phyloP scores from a whole-genome alignment of 345 rosid genomes.

The Populus deltoides region DNA sequence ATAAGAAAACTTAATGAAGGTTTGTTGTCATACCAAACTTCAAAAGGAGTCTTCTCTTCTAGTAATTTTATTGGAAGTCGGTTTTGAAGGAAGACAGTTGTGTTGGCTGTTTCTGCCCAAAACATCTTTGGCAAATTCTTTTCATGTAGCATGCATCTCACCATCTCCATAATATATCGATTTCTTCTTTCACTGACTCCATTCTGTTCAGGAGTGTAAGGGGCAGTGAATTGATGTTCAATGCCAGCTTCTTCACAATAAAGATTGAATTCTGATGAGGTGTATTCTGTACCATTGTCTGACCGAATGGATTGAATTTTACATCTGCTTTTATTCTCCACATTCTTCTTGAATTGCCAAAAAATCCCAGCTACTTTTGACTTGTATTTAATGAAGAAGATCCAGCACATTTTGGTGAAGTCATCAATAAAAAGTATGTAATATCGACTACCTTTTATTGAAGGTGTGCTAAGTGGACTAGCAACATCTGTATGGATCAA shows the following conservation, averaged over 20 bases:
- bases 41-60: background rate
- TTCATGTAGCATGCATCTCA: background rate
- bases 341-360: background rate
- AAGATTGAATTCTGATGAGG: background rate
- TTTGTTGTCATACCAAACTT: background rate
- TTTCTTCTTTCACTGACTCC: background rate
- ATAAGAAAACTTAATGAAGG: background rate
- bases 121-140: background rate
- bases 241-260: conserved; percentile 1
- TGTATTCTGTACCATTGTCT: conserved; percentile 11
- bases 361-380: too few species aligned
- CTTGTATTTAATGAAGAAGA: too few species aligned
- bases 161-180: background rate
- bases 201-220: conserved; percentile 7
- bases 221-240: conserved; percentile 5
- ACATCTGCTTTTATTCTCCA: background rate
- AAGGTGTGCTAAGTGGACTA: background rate
- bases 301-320: background rate
- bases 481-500: background rate
- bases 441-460: background rate
- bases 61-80: background rate
- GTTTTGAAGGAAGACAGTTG: background rate
- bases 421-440: conserved; percentile 1
- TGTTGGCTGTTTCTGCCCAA: background rate
- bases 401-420: background rate